Evolutionary conservation across 805 yeast genomes (phyloP).

Genomic region (Maudiozyma serrabonitensis): DNA sequence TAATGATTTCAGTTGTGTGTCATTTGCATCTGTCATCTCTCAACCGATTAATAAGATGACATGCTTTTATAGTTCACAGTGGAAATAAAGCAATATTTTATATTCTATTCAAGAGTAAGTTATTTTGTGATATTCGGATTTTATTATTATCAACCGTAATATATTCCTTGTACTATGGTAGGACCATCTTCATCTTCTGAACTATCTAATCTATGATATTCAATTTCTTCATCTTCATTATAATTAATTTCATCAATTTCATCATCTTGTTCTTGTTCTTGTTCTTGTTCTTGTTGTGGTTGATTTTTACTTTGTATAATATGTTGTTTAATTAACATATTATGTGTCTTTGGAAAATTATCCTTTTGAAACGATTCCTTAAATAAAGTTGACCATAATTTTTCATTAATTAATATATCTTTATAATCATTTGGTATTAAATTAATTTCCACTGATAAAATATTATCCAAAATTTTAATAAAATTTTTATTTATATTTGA

Average conservation of each 20-base stretch:
- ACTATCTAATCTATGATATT: not conserved
- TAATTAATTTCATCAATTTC: not conserved
- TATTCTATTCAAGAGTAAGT: no score
- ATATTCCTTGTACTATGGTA: conserved; percentile 13
- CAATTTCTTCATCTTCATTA: not conserved
- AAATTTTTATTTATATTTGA: conserved; percentile 6
- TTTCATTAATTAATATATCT: conserved; percentile 14
- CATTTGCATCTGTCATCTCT: no score
- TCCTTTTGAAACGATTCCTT: conserved; percentile 10
- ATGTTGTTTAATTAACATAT: conserved; percentile 1
- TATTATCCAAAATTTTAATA: conserved; percentile 10
- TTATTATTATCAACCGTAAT: conserved; percentile 2
- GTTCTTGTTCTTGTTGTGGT: not conserved
- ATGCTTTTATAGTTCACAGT: no score
- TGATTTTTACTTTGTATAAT: not conserved
- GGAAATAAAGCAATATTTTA: no score
- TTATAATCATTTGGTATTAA: conserved; percentile 19
- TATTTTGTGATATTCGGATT: no score
- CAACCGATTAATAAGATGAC: no score
- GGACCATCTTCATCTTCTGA: conserved; percentile 13
- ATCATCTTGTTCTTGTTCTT: not conserved
- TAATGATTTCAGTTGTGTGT: no score
- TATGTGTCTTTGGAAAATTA: conserved; percentile 1
- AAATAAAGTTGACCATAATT: conserved; percentile 14
- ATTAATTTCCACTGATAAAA: conserved; percentile 14